Evolutionary conservation across 2,329 filamentous ascomycete genomes (phyloP).

Genomic region (Aspergillus cejpii): DNA sequence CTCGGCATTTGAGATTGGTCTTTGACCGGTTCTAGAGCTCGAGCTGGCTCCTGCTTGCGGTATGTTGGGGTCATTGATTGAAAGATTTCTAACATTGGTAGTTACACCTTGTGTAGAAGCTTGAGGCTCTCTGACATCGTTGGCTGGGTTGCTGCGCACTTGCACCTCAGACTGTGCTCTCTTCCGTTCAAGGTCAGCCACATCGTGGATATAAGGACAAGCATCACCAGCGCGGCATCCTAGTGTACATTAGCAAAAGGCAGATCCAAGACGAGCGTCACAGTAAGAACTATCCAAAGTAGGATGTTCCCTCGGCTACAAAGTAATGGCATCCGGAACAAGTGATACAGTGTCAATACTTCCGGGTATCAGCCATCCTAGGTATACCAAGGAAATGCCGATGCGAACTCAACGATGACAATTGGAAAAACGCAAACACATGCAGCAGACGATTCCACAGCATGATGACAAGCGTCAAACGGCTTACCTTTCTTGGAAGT

Average conservation of each 20-base stretch:
- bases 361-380: neutral
- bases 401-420: neutral
- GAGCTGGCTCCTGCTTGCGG: conserved; percentile 39
- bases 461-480: neutral
- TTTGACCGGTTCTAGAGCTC: conserved; percentile 42
- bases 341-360: neutral
- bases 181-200: conserved; percentile 15
- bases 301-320: neutral
- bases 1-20: conserved; percentile 61
- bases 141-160: conserved; percentile 10
- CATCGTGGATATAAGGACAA: conserved; percentile 48
- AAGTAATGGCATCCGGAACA: neutral
- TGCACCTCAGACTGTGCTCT: conserved; percentile 13
- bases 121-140: conserved; percentile 4
- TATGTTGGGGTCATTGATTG: conserved; percentile 19
- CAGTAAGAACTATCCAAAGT: neutral
- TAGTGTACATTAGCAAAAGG: conserved; percentile 24
- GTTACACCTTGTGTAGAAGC: conserved; percentile 9
- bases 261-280: neutral
- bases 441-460: conserved; percentile 3
- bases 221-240: conserved; percentile 49
- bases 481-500: conserved; percentile 22
- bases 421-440: neutral
- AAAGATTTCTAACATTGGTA: conserved; percentile 15
- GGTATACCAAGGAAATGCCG: neutral